These are phyloP conservation scores for Cercospora sp. DNA, from an alignment of 2,329 filamentous ascomycete genomes.

Conservation along the genomic window DNA sequence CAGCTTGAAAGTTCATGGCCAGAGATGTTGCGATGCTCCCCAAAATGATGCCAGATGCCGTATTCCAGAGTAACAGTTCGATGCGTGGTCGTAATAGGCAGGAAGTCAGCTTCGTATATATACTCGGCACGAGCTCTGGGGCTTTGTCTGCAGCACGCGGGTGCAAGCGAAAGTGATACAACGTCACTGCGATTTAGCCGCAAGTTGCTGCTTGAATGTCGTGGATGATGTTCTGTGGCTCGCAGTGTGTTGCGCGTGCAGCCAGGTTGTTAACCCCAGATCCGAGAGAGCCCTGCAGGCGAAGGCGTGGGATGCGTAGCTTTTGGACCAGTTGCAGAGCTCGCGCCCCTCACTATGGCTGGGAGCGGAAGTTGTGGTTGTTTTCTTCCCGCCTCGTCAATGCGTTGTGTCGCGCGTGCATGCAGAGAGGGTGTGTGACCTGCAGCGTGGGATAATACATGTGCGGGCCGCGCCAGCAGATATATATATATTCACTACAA, in stretches of 20 bases:
- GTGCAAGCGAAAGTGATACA: slow-evolving; percentile 11
- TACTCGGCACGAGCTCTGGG: not conserved
- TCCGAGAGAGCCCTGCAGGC: not conserved
- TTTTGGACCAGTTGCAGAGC: slow-evolving; percentile 21
- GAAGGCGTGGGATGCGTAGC: slow-evolving; percentile 26
- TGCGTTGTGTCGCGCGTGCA: slow-evolving; percentile 13
- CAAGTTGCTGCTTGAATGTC: slow-evolving; percentile 12
- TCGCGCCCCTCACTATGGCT: slow-evolving; percentile 19
- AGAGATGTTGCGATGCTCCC: not conserved
- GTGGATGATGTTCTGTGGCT: slow-evolving; percentile 14
- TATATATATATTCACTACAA: not conserved
- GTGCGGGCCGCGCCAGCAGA: slow-evolving; percentile 19
- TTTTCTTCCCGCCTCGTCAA: slow-evolving; percentile 13
- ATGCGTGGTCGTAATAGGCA: not conserved
- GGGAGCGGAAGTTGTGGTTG: slow-evolving; percentile 12
- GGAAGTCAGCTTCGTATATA: slow-evolving; percentile 6
- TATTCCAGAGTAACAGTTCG: not conserved
- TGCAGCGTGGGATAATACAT: slow-evolving; percentile 34
- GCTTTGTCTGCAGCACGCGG: not conserved
- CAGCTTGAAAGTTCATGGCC: slow-evolving; percentile 36
- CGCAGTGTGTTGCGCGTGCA: slow-evolving; percentile 4
- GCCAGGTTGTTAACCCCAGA: slow-evolving; percentile 10
- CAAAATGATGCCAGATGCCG: not conserved
- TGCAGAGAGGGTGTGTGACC: slow-evolving; percentile 24
- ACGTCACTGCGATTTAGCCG: slow-evolving; percentile 24